phyloP scores from a whole-genome alignment of 78 protist species.

The slime mould (Dictyostelium discoideum) region dicty_2.7 NC_007091.3:4061501-4062000 shows the following conservation, averaged over 20 bases:
- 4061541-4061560: slow-evolving; percentile 50
- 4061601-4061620: slow-evolving; percentile 26
- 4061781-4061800: neutral
- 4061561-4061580: neutral
- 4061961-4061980: slow-evolving; percentile 40
- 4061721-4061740: neutral
- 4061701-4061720: no score
- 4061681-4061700: no score
- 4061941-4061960: neutral
- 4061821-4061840: neutral
- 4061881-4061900: neutral
- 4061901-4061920: slow-evolving; percentile 24
- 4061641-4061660: slow-evolving; percentile 76
- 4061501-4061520: neutral
- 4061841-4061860: slow-evolving; percentile 26
- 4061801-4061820: neutral
- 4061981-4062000: slow-evolving; percentile 59
- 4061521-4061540: neutral
- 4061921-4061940: slow-evolving; percentile 50
- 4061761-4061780: neutral
- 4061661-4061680: neutral
- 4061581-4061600: neutral
- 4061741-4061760: neutral
- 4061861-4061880: slow-evolving; percentile 43
- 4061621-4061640: neutral